These are phyloP conservation scores for Jimgerdemannia flammicorona DNA, from an alignment of 192 early-diverging fungal genomes.

Conservation along the genomic window DNA sequence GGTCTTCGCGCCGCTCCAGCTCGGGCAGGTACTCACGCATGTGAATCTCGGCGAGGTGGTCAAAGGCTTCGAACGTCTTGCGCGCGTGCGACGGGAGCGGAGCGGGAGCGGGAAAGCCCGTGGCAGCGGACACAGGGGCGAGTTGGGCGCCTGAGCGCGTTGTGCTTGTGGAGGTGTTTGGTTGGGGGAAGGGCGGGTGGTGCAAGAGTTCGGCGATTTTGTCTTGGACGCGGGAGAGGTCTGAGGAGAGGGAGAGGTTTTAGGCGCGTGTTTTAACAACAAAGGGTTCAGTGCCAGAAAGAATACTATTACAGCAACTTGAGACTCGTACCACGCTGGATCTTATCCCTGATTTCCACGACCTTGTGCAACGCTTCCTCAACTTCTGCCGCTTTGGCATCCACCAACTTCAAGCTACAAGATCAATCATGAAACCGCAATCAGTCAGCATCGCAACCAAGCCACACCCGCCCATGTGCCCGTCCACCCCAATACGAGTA, in stretches of 20 bases:
- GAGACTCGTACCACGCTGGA: too few species aligned
- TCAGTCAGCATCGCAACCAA: too few species aligned
- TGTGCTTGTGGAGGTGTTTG: background rate
- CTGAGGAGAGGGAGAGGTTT: background rate
- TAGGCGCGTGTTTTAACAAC: too few species aligned
- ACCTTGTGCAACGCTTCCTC: too few species aligned
- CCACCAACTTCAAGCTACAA: too few species aligned
- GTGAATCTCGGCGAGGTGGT: conserved; percentile 41
- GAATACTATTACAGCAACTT: too few species aligned
- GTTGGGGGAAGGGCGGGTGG: background rate
- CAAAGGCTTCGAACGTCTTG: conserved; percentile 39
- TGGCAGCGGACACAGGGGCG: conserved; percentile 1
- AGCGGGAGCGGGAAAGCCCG: background rate
- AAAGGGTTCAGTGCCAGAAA: too few species aligned
- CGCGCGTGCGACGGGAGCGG: conserved; percentile 10
- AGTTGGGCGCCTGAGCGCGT: background rate
- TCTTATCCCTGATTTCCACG: too few species aligned
- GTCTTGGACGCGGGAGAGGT: conserved; percentile 13
- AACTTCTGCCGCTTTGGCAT: too few species aligned
- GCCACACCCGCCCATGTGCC: too few species aligned
- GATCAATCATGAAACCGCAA: too few species aligned
- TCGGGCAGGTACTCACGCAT: conserved; percentile 37
- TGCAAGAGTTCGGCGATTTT: conserved; percentile 18
- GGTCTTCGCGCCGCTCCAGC: background rate
- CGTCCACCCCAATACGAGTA: too few species aligned